Base-by-base conservation (phyloP, 768 basidiomycete genomes). In the Lactarius akahatsu region DNA sequence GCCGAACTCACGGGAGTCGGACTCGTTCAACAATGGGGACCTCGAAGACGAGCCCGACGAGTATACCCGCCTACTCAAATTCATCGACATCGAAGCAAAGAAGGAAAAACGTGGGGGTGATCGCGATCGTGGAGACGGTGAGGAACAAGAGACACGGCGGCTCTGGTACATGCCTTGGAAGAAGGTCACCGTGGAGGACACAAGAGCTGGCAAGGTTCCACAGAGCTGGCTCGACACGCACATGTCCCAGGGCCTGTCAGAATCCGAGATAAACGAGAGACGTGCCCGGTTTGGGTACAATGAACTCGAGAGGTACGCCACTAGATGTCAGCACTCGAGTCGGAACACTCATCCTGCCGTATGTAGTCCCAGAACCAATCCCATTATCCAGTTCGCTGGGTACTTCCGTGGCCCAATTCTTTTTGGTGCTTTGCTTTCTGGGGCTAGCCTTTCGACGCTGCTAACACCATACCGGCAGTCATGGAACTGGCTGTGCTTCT, bases 101-200 rank as follows among this genome's bases (percentile, higher is more conserved):
- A 69, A 67, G 57, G 70, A 65, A 50, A 63, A 64, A 32, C 56
- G 40, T 30, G 32, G 16, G n/a, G 26, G 54, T 8, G 67, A 63
- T 28, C 45, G 56, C 0, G 62, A 43, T 34, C 61, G 15, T n/a
- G 61, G 26, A 10, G 62, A 15, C 2, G 45, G 2, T 8, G 71
- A 68, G 3, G 68, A 69, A 41, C 67, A 60, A 38, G 69, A 76
- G 69, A 71, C 70, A 43, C 70, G 63, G 47, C 73, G 82, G 20
- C 68, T 78, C 1, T 82, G 82, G 82, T 82, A 82, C 68, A 73
- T 76, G 30, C 81, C 81, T 16, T 82, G 81, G 81, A 80, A 79
- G 70, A 80, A 72, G 64, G 72, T 75, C 52, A 73, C 73, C 54
- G 71, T 74, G 16, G 57, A 73, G 40, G 63, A 61, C 57, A 70